phyloP scores from a whole-genome alignment of 73 alveolate species.

The Durusdinium trenchii region DNA sequence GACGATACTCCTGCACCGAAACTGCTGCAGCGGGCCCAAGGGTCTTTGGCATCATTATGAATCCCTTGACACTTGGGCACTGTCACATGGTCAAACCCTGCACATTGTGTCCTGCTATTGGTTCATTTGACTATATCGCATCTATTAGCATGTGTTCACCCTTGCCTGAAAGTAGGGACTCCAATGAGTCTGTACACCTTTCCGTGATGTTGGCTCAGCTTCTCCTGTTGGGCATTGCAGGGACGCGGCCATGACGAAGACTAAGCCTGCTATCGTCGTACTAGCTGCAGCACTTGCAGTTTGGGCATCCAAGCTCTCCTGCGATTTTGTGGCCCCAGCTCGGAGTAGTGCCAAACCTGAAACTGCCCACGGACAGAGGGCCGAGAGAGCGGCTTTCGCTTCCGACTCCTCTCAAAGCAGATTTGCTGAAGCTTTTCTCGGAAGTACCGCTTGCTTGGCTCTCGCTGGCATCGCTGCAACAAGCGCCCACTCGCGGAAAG shows the following conservation, averaged over 20 bases:
- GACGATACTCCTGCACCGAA: too few species aligned
- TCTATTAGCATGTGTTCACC: too few species aligned
- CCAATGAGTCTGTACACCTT: too few species aligned
- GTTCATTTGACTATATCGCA: too few species aligned
- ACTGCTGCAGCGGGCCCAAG: too few species aligned
- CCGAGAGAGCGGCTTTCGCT: conserved; percentile 5
- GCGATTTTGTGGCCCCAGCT: conserved; percentile 80
- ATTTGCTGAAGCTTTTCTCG: conserved; percentile 35
- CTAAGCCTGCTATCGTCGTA: conserved; percentile 32
- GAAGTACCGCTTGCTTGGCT: too few species aligned
- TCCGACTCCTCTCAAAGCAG: conserved; percentile 19
- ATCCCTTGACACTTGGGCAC: too few species aligned
- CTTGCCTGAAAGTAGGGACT: too few species aligned
- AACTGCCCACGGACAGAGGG: neutral
- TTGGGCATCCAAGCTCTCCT: conserved; percentile 52
- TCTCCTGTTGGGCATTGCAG: conserved; percentile 42
- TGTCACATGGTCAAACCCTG: too few species aligned
- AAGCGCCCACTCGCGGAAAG: neutral
- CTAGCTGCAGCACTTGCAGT: neutral
- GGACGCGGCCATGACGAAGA: conserved; percentile 17
- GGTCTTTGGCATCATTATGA: too few species aligned
- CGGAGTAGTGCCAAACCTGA: conserved; percentile 24
- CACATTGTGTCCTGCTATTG: too few species aligned
- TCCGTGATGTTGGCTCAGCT: too few species aligned
- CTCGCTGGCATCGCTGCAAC: conserved; percentile 54